These are phyloP conservation scores for Colletotrichum gloeosporioides DNA, from an alignment of 2,329 filamentous ascomycete species.

Conservation along the genomic window DNA sequence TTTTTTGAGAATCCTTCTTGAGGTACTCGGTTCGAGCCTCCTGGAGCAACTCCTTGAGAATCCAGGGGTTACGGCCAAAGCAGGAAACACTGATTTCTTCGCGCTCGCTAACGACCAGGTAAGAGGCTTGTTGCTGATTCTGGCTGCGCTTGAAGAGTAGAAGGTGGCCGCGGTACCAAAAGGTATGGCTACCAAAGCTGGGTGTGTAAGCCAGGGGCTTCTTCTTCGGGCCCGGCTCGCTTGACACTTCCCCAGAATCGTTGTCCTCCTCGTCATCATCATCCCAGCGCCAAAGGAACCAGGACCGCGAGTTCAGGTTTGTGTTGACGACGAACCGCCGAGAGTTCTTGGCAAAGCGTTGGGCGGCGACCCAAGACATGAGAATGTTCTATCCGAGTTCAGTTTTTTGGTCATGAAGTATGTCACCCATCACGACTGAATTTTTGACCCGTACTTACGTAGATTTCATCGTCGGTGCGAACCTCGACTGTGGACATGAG, in stretches of 20 bases:
- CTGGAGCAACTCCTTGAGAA: conserved; percentile 66
- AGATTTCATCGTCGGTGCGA: conserved; percentile 73
- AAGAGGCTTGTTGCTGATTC: conserved; percentile 47
- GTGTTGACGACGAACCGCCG: conserved; percentile 71
- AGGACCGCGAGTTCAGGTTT: conserved; percentile 58
- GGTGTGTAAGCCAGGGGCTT: conserved; percentile 69
- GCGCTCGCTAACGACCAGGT: conserved; percentile 50
- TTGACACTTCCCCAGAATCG: conserved; percentile 31
- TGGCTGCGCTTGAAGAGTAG: conserved; percentile 62
- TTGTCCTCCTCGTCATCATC: conserved; percentile 54
- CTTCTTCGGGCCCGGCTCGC: conserved; percentile 37
- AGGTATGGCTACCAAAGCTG: conserved; percentile 69
- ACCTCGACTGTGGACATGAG: conserved; percentile 72
- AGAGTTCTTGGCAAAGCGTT: conserved; percentile 64
- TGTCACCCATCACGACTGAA: not conserved
- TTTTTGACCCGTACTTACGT: conserved; percentile 35
- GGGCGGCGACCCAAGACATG: conserved; percentile 71
- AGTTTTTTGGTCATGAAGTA: not conserved
- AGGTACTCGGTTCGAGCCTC: conserved; percentile 62
- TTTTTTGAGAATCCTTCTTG: conserved; percentile 65
- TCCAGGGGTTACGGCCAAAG: conserved; percentile 64
- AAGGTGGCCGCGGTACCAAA: conserved; percentile 67
- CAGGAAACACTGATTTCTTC: conserved; percentile 67
- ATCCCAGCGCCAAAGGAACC: conserved; percentile 50
- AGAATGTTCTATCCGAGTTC: conserved; percentile 58